phyloP scores from a whole-genome alignment of 176 grass and related monocot species.

The Metroxylon sagu region DNA sequence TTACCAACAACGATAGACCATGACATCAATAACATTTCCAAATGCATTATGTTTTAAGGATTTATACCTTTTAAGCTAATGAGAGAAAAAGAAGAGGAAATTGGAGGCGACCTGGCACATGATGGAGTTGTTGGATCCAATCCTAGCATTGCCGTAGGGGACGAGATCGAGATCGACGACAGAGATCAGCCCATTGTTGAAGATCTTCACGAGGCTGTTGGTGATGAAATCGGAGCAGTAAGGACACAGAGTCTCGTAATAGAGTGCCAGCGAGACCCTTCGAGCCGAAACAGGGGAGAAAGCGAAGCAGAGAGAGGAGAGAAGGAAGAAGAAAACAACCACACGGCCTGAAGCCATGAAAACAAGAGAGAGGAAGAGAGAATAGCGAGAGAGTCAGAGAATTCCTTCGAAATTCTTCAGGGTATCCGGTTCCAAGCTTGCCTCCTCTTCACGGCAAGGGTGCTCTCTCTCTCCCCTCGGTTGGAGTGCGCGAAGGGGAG shows the following conservation, averaged over 20 bases:
- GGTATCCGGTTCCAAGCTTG: too few relatives aligned
- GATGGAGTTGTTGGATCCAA: conserved; percentile 35
- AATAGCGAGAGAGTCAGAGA: background rate
- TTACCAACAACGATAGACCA: too few relatives aligned
- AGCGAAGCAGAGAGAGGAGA: conserved; percentile 25
- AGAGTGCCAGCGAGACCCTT: conserved; percentile 53
- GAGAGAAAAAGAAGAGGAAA: too few relatives aligned
- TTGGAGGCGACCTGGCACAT: conserved; percentile 43
- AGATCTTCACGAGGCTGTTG: conserved; percentile 52
- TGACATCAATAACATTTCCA: too few relatives aligned
- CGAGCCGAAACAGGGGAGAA: conserved; percentile 18
- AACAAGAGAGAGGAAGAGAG: conserved; percentile 6
- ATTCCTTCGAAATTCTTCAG: too few relatives aligned
- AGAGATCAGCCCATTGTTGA: conserved; percentile 49
- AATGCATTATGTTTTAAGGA: too few relatives aligned
- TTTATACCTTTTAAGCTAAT: too few relatives aligned
- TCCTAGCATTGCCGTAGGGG: conserved; percentile 55
- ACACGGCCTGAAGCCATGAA: conserved; percentile 32
- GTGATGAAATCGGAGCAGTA: conserved; percentile 63
- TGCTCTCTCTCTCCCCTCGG: too few relatives aligned
- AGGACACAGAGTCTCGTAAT: conserved; percentile 72
- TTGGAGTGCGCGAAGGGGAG: too few relatives aligned
- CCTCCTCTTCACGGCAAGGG: too few relatives aligned
- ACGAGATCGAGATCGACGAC: conserved; percentile 52
- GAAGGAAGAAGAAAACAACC: conserved; percentile 9